Conservation (phyloP, 306 rosid species). For the Betula pendula region DNA sequence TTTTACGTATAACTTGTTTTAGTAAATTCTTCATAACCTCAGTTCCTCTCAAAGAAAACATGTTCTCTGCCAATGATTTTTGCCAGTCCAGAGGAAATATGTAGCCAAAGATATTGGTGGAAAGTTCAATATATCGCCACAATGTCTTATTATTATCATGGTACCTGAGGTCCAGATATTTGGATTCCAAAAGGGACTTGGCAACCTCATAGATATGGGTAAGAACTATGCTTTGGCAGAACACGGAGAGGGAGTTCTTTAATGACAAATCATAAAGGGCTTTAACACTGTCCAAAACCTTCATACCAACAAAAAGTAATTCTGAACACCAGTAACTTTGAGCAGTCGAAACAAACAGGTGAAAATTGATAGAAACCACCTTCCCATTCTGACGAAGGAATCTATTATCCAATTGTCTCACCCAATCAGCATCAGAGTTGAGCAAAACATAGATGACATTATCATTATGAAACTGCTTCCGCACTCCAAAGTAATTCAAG, state of each 20-base stretch:
- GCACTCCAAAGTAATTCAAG: conserved; percentile 58
- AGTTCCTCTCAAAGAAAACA: conserved; percentile 45
- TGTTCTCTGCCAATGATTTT: conserved; percentile 30
- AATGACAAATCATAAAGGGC: conserved; percentile 31
- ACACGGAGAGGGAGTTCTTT: conserved; percentile 15
- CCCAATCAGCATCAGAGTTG: conserved; percentile 64
- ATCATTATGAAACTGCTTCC: conserved; percentile 25
- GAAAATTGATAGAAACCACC: conserved; percentile 39
- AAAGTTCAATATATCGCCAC: conserved; percentile 14
- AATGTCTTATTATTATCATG: conserved; percentile 13
- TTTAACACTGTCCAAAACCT: conserved; percentile 49
- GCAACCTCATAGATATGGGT: conserved; percentile 47
- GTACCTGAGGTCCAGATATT: conserved; percentile 19
- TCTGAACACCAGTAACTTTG: conserved; percentile 55
- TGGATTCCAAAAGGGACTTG: conserved; percentile 41
- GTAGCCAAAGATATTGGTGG: conserved; percentile 29
- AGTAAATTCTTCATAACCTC: conserved; percentile 30
- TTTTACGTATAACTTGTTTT: conserved; percentile 31
- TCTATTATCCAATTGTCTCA: conserved; percentile 30
- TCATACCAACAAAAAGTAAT: conserved; percentile 45
- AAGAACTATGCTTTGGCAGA: conserved; percentile 36
- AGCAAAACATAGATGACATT: conserved; percentile 43
- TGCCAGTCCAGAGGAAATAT: conserved; percentile 51
- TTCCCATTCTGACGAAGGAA: conserved; percentile 36
- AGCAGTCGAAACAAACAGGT: conserved; percentile 40